These are phyloP conservation scores for Benincasa hispida DNA, from an alignment of 306 rosid genomes.

Conservation along the genomic window DNA sequence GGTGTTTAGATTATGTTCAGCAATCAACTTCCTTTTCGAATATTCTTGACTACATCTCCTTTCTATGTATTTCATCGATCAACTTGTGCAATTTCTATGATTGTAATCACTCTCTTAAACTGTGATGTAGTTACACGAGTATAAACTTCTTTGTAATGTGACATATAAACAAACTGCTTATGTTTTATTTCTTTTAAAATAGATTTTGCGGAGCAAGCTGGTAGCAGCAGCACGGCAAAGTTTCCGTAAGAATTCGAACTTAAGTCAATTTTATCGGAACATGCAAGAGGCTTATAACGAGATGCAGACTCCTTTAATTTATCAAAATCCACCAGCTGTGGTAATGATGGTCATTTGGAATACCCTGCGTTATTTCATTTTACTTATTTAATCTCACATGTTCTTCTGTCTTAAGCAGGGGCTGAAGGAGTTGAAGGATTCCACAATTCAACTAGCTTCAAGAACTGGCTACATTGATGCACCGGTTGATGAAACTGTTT, in stretches of 20 bases:
- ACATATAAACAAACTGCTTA: background rate
- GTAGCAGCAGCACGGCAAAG: conserved; percentile 64
- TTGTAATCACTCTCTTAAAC: background rate
- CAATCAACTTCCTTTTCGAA: background rate
- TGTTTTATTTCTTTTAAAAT: conserved; percentile 21
- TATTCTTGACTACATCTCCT: background rate
- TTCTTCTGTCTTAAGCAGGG: conserved; percentile 32
- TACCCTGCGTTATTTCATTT: background rate
- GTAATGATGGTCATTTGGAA: conserved; percentile 24
- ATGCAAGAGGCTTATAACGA: conserved; percentile 80
- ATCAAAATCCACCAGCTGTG: conserved; percentile 69
- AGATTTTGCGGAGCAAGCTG: conserved; percentile 77
- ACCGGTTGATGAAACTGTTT: conserved; percentile 72
- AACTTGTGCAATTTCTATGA: background rate
- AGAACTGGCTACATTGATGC: conserved; percentile 78
- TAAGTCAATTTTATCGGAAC: conserved; percentile 63
- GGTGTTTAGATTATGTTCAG: background rate
- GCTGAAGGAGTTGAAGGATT: conserved; percentile 70
- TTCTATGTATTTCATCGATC: background rate
- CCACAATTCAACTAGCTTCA: conserved; percentile 62
- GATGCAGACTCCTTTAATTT: conserved; percentile 86
- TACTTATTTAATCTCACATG: background rate
- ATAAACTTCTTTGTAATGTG: background rate
- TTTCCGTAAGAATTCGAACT: conserved; percentile 50
- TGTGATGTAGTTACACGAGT: background rate